phyloP scores from a whole-genome alignment of 768 basidiomycete species.

The Pluteus cervinus region DNA sequence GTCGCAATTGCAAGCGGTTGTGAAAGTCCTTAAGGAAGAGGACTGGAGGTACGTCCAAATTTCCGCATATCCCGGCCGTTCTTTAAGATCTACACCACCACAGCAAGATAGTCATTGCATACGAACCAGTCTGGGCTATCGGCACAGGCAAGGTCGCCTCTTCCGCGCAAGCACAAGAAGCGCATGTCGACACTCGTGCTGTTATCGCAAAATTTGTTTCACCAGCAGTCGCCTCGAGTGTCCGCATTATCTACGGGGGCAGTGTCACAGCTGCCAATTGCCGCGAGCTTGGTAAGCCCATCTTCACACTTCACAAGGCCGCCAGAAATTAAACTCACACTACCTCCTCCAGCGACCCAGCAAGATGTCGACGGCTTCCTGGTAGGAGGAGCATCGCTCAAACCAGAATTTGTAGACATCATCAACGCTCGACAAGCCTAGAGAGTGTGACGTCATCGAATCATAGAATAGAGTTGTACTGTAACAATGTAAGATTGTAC shows the following conservation, averaged over 20 bases:
- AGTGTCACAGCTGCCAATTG: slow-evolving; percentile 88
- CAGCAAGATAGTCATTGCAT: slow-evolving; percentile 91
- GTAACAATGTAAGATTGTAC: no score
- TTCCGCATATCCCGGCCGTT: background rate
- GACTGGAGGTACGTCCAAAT: slow-evolving; percentile 71
- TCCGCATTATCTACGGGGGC: slow-evolving; percentile 93
- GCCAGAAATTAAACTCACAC: slow-evolving; percentile 4
- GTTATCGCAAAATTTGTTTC: slow-evolving; percentile 68
- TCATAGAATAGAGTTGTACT: no score
- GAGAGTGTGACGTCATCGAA: no score
- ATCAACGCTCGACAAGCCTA: slow-evolving; percentile 65
- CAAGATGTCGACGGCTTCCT: slow-evolving; percentile 96
- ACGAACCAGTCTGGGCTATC: slow-evolving; percentile 98
- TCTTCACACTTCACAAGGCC: background rate
- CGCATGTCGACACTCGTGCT: slow-evolving; percentile 76
- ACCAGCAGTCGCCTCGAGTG: slow-evolving; percentile 58
- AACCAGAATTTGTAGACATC: slow-evolving; percentile 93
- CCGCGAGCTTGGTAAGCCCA: slow-evolving; percentile 71
- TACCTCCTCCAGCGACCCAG: slow-evolving; percentile 49
- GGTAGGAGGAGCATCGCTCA: slow-evolving; percentile 95
- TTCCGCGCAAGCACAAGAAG: slow-evolving; percentile 86
- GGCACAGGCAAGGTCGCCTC: slow-evolving; percentile 97
- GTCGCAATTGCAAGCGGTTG: slow-evolving; percentile 73
- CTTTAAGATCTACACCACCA: background rate
- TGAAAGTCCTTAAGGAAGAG: slow-evolving; percentile 48